These are phyloP conservation scores for Acanthochlamys bracteata DNA, from an alignment of 106 monocot genomes.

Conservation along the genomic window DNA sequence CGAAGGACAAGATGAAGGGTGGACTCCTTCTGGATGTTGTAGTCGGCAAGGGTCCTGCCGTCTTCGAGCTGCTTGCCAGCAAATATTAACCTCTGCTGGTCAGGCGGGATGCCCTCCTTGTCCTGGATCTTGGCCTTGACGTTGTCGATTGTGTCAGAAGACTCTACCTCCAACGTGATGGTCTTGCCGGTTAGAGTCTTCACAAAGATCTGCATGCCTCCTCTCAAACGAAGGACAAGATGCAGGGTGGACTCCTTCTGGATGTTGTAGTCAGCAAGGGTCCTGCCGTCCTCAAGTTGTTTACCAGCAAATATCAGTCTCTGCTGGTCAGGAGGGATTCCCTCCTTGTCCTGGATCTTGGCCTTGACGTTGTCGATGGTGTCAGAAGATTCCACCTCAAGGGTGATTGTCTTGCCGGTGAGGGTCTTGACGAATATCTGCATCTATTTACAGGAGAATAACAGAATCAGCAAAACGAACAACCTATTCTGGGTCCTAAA, in stretches of 20 bases:
- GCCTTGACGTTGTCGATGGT: background rate
- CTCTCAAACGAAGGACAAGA: background rate
- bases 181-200: slow-evolving; percentile 71
- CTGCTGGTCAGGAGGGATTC: background rate
- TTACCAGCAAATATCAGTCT: background rate
- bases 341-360: slow-evolving; percentile 1
- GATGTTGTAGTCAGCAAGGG: background rate
- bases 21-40: slow-evolving; percentile 21
- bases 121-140: slow-evolving; percentile 66
- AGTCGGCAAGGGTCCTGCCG: slow-evolving; percentile 3
- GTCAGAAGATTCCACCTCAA: background rate
- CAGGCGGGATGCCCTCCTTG: slow-evolving; percentile 44
- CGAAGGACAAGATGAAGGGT: slow-evolving; percentile 18
- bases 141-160: slow-evolving; percentile 79
- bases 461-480: background rate
- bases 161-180: slow-evolving; percentile 73
- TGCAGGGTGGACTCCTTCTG: background rate
- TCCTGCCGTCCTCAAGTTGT: background rate
- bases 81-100: slow-evolving; percentile 19
- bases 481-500: no score
- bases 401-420: slow-evolving; percentile 1
- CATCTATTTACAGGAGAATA: background rate
- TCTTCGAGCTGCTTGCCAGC: slow-evolving; percentile 19
- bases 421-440: background rate
- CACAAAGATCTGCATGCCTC: slow-evolving; percentile 73